phyloP scores from a whole-genome alignment of 2,329 filamentous ascomycete species.

The Helotiales sp. region DNA sequence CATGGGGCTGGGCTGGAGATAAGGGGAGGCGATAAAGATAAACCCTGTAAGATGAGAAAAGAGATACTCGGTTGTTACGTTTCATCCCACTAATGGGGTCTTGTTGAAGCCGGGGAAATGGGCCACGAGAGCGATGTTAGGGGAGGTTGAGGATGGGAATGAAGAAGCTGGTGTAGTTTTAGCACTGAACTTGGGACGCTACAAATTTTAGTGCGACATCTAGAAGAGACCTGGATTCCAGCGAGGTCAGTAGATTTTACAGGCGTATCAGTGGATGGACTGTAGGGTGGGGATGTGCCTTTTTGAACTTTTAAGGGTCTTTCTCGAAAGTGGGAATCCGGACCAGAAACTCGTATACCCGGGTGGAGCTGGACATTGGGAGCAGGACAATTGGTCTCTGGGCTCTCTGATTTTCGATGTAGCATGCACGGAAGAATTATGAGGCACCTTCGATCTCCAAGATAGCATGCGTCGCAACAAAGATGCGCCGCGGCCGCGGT shows the following conservation, averaged over 20 bases:
- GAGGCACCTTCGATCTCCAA: no score
- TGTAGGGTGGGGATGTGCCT: not conserved
- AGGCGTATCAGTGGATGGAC: not conserved
- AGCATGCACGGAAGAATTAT: no score
- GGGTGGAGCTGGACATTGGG: not conserved
- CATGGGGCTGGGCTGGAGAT: constrained; percentile 7
- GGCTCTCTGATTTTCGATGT: no score
- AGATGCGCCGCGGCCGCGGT: no score
- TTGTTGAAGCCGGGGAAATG: no score
- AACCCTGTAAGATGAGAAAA: no score
- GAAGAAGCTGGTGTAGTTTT: not conserved
- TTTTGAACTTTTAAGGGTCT: not conserved
- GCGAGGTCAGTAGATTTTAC: not conserved
- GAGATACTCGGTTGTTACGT: constrained; percentile 1
- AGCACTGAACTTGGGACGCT: not conserved
- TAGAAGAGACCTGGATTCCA: not conserved
- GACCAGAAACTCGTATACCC: not conserved
- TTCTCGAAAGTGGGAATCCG: no score
- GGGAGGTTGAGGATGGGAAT: not conserved
- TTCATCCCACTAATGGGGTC: no score
- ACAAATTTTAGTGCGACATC: not conserved
- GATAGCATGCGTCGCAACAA: no score
- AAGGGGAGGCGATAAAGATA: constrained; percentile 6
- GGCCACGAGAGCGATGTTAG: no score
- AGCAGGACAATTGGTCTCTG: not conserved